Evolutionary conservation across 179 eudicot genomes (phyloP).

Genomic region (Pouteria campechiana): DNA sequence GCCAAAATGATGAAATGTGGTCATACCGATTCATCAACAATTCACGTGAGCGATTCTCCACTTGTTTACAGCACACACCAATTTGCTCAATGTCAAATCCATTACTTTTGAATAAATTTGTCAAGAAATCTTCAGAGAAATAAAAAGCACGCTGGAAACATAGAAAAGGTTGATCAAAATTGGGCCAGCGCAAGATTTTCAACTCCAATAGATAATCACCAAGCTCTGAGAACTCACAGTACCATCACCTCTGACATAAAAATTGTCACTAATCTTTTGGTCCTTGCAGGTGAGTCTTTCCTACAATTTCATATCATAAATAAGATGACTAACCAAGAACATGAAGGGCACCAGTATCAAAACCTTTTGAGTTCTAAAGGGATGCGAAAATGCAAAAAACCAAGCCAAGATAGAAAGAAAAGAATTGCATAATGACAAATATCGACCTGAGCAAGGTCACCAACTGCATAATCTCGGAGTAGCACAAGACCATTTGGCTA

Average conservation of each 20-base stretch:
- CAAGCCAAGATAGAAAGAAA: neutral
- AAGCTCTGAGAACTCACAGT: conserved; percentile 45
- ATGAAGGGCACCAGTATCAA: no score
- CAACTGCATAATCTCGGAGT: conserved; percentile 94
- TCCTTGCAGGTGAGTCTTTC: conserved; percentile 85
- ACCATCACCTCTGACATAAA: conserved; percentile 96
- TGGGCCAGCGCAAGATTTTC: conserved; percentile 8
- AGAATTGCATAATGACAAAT: neutral
- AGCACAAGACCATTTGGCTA: conserved; percentile 88
- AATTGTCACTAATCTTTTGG: conserved; percentile 90
- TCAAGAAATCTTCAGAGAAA: conserved; percentile 78
- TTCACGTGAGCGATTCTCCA: conserved; percentile 86
- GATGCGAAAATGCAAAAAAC: neutral
- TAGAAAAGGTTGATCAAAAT: neutral
- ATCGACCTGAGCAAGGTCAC: conserved; percentile 98
- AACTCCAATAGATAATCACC: neutral
- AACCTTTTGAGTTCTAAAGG: no score
- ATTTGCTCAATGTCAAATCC: conserved; percentile 62
- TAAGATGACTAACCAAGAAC: neutral
- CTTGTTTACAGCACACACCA: conserved; percentile 77
- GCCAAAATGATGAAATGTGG: no score
- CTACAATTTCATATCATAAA: conserved; percentile 23
- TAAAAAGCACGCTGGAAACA: conserved; percentile 79
- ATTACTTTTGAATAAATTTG: conserved; percentile 45
- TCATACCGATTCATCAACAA: conserved; percentile 94